Conservation (phyloP, 495 filamentous ascomycete species). For the Rostrohypoxylon terebratum region DNA sequence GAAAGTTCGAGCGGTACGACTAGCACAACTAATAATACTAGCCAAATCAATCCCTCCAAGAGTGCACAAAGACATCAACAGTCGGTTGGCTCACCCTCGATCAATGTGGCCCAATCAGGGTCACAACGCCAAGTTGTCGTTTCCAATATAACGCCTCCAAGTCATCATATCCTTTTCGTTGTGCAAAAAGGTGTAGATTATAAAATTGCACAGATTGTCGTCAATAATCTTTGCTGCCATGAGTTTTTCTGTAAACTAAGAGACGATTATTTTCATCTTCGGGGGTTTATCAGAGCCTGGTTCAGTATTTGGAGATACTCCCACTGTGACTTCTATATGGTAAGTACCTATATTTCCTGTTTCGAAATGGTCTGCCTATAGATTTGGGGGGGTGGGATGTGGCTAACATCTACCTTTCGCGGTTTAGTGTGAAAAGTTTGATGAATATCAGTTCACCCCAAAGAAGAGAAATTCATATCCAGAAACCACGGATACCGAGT, state of each 20-base stretch:
- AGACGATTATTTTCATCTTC: background rate
- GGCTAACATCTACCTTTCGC: background rate
- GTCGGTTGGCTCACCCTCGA: background rate
- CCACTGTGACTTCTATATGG: conserved; percentile 24
- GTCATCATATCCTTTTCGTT: background rate
- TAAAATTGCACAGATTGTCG: background rate
- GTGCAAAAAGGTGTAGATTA: background rate
- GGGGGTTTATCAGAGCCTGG: background rate
- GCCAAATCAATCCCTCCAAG: background rate
- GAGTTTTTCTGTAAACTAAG: background rate
- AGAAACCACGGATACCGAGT: background rate
- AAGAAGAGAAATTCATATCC: background rate
- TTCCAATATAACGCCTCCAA: background rate
- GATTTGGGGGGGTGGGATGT: background rate
- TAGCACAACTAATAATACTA: background rate
- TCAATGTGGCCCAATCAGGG: background rate
- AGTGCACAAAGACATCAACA: background rate
- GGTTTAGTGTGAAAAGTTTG: conserved; percentile 11
- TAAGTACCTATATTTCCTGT: no score
- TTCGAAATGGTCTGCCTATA: background rate
- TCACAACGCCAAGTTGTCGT: background rate
- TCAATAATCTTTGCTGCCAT: background rate
- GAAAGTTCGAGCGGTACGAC: background rate
- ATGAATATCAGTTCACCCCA: conserved; percentile 4
- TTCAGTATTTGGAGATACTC: conserved; percentile 21